phyloP scores from a whole-genome alignment of 2,329 filamentous ascomycete genomes.

The Albifimbria verrucaria region DNA sequence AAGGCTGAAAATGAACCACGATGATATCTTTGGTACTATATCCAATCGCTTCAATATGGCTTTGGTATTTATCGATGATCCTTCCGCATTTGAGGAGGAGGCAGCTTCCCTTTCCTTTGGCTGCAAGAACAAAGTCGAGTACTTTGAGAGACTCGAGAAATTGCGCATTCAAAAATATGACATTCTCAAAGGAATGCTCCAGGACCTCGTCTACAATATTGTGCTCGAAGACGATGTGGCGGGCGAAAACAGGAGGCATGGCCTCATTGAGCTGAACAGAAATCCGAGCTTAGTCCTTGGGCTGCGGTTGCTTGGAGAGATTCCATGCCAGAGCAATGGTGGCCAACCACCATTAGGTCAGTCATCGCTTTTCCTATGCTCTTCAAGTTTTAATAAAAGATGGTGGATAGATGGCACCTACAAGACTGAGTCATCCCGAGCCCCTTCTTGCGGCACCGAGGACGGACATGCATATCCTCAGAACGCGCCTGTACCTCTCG shows the following conservation, averaged over 20 bases:
- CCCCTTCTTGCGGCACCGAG: background rate
- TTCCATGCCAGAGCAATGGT: background rate
- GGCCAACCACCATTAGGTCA: background rate
- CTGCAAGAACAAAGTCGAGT: background rate
- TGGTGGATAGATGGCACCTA: background rate
- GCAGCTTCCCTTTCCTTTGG: background rate
- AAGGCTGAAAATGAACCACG: background rate
- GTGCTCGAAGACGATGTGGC: background rate
- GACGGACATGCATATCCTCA: background rate
- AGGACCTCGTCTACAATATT: background rate
- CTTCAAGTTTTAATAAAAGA: background rate
- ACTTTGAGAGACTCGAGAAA: background rate
- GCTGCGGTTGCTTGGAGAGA: background rate
- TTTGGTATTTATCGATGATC: background rate
- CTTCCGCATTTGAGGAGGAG: background rate
- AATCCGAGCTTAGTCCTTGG: background rate
- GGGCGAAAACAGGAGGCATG: background rate
- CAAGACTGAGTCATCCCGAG: background rate
- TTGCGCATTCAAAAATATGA: background rate
- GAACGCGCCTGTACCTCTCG: background rate
- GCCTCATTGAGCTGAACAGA: background rate
- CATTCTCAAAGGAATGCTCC: background rate
- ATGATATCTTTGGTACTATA: background rate
- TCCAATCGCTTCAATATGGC: background rate
- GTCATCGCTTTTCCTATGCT: background rate